These are phyloP conservation scores for Shiraia bambusicola DNA, from an alignment of 2,329 filamentous ascomycete species.

Conservation along the genomic window DNA sequence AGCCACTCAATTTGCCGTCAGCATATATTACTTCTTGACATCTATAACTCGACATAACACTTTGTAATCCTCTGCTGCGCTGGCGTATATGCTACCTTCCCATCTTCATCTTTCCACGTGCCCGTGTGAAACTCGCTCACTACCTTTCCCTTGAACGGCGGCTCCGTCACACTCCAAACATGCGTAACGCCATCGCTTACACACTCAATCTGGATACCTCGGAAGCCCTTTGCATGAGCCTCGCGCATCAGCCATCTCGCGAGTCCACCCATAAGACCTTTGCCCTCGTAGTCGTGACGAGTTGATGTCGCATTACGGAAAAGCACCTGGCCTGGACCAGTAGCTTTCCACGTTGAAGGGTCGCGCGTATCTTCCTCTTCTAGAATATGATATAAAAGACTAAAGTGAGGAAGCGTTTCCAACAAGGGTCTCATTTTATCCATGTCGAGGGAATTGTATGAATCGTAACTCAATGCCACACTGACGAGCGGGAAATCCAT, in stretches of 20 bases:
- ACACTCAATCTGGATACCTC: constrained; percentile 42
- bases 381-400: constrained; percentile 23
- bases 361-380: constrained; percentile 24
- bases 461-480: constrained; percentile 43
- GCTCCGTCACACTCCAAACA: constrained; percentile 32
- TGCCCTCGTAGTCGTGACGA: constrained; percentile 38
- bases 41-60: constrained; percentile 31
- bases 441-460: constrained; percentile 26
- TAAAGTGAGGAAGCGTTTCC: constrained; percentile 26
- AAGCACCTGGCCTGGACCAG: constrained; percentile 31
- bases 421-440: constrained; percentile 26
- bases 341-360: constrained; percentile 31
- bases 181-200: constrained; percentile 33
- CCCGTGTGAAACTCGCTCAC: constrained; percentile 26
- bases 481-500: constrained; percentile 47
- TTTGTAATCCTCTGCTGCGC: constrained; percentile 27
- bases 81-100: constrained; percentile 23
- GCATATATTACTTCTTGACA: background rate
- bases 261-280: constrained; percentile 37
- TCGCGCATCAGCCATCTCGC: constrained; percentile 44
- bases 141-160: constrained; percentile 24
- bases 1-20: too few species aligned
- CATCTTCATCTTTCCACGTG: constrained; percentile 27
- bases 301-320: constrained; percentile 43
- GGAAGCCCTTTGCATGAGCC: constrained; percentile 35